These are phyloP conservation scores for Tetradesmus obliquus DNA, from an alignment of 139 green algal genomes.

Conservation along the genomic window DNA sequence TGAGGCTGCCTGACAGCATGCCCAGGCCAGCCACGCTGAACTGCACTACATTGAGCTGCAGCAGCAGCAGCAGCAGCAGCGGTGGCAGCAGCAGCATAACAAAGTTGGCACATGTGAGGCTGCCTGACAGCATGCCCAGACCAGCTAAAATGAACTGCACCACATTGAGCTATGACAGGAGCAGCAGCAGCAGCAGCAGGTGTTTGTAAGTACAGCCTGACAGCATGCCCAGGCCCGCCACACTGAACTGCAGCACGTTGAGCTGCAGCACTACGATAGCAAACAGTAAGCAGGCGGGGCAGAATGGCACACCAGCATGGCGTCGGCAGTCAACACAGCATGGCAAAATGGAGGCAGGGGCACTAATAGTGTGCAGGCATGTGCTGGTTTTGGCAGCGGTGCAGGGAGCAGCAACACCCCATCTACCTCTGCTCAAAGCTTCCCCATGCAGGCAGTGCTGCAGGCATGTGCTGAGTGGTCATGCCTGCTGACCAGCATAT, in stretches of 20 bases:
- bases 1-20: constrained; percentile 67
- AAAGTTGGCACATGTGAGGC: constrained; percentile 52
- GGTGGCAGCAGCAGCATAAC: neutral
- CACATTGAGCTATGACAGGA: constrained; percentile 53
- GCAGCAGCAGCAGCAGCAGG: neutral
- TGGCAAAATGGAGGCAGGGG: neutral
- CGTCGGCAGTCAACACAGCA: neutral
- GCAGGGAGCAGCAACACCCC: no score
- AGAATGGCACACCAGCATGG: no score
- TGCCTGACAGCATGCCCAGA: constrained; percentile 67
- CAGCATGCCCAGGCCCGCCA: constrained; percentile 71
- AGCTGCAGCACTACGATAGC: neutral
- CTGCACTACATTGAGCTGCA: constrained; percentile 64
- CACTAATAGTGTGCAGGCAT: no score
- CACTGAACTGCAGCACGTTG: constrained; percentile 73
- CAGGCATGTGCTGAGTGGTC: no score
- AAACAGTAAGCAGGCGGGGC: neutral
- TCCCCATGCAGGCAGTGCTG: no score
- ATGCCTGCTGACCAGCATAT: no score
- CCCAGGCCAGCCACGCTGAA: constrained; percentile 75
- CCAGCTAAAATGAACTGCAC: constrained; percentile 73
- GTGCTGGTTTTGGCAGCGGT: no score
- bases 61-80: neutral
- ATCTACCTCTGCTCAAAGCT: no score
- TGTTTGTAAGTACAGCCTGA: constrained; percentile 38